Evolutionary conservation across 345 rosid species (phyloP), one percentile per base, ranked within the genome.

Genomic region (Pistacia atlantica): DNA sequence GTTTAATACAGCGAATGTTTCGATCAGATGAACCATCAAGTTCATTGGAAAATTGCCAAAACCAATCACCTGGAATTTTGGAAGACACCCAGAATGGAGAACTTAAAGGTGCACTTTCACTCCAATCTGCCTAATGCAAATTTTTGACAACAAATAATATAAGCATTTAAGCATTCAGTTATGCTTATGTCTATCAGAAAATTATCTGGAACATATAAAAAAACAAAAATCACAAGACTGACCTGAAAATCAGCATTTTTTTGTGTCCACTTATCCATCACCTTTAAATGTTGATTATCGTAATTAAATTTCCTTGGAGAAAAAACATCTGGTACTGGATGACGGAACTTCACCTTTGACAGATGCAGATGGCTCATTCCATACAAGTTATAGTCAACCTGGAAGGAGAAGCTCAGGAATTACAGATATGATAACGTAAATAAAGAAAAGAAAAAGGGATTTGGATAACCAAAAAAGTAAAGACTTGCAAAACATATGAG

Each of bases 351-450:
- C 83, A 95, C 84, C 80, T 85, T 90, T 52, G 89, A 88, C 72
- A 93, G 74, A 85, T 95, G 99, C 61, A 95, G 77, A 83, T 86
- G 92, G 78, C 97, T 97, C 99, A 96, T 96, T 82, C 99, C 99
- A 83, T 87, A 89, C 81, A 96, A 87, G 87, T 92, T 96, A 82
- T 84, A 88, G 85, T 96, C 98, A 69, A 96, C 87, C 99, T 96
- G 57, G 69, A 77, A 75, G 61, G 33, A 79, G 35, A 82, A 69
- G 9, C 16, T 67, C 65, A 60, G 58, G 46, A 74, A 33, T 48
- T 33, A 78, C 18, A 42, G 74, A 82, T 48, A 73, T 18, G 60
- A 65, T 16, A 74, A 57, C n/a, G 48, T 38, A 25, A 60, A 54
- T 25, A 60, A 68, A 69, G 58, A 61, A 31, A 60, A 69, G 66